These are phyloP conservation scores for Sclerotinia trifoliorum DNA, from an alignment of 2,329 filamentous ascomycete species.

Conservation along the genomic window DNA sequence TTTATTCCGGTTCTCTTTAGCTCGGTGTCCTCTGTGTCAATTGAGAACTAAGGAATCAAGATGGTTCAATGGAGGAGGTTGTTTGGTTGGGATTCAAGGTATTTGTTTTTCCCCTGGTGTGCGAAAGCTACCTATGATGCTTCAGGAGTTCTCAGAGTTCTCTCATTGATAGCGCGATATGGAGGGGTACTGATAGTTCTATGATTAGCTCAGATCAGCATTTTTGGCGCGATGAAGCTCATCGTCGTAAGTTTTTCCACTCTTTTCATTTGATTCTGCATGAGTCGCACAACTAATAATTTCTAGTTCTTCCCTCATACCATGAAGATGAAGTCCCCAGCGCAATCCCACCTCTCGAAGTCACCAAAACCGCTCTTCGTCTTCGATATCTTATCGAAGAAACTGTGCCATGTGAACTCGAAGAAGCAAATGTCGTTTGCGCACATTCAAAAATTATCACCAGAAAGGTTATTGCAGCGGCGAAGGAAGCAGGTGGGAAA, in stretches of 20 bases:
- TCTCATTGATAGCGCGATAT: neutral
- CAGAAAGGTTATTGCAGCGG: conserved; percentile 71
- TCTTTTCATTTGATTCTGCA: neutral
- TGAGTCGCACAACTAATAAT: neutral
- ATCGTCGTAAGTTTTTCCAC: conserved; percentile 30
- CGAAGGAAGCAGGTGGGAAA: conserved; percentile 74
- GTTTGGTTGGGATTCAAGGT: conserved; percentile 37
- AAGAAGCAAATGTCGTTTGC: conserved; percentile 68
- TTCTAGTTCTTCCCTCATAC: conserved; percentile 63
- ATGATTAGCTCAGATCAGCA: conserved; percentile 28
- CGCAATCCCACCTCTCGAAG: conserved; percentile 71
- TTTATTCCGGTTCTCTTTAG: neutral
- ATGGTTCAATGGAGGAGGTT: conserved; percentile 40
- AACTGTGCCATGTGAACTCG: conserved; percentile 85
- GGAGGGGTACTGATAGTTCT: conserved; percentile 1
- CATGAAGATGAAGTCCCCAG: conserved; percentile 59
- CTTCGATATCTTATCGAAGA: conserved; percentile 89
- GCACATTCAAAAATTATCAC: conserved; percentile 88
- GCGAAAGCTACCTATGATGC: neutral
- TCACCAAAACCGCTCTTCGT: conserved; percentile 85
- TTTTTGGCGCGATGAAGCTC: conserved; percentile 37
- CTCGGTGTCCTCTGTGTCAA: neutral
- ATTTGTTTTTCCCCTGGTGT: conserved; percentile 24
- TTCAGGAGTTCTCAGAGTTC: neutral
- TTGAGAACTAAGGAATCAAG: conserved; percentile 13